phyloP scores from a whole-genome alignment of 2,329 filamentous ascomycete species.

The Elsinoe batatas region DNA sequence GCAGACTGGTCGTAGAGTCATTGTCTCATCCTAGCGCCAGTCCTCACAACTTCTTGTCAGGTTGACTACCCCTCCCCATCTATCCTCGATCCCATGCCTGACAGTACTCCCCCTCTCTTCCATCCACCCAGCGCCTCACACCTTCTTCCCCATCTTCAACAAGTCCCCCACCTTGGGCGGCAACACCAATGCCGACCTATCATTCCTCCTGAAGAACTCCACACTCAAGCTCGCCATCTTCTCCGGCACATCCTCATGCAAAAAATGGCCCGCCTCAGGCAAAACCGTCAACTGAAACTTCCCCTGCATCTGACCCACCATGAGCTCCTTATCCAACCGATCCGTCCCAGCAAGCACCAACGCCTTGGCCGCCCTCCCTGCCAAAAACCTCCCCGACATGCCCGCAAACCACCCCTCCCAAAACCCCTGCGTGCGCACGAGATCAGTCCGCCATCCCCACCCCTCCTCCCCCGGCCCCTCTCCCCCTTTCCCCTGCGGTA shows the following conservation, averaged over 20 bases:
- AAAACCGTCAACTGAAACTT: conserved; percentile 96
- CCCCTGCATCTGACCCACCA: conserved; percentile 95
- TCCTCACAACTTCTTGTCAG: background rate
- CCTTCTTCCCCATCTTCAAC: conserved; percentile 41
- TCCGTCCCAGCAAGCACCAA: conserved; percentile 82
- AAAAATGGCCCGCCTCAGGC: conserved; percentile 89
- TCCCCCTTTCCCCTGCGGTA: background rate
- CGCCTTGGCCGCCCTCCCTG: conserved; percentile 71
- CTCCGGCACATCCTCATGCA: conserved; percentile 89
- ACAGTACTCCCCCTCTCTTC: too few species aligned
- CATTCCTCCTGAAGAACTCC: conserved; percentile 88
- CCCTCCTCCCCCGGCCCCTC: conserved; percentile 35
- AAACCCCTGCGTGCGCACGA: conserved; percentile 73
- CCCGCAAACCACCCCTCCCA: conserved; percentile 93
- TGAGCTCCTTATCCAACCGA: conserved; percentile 79
- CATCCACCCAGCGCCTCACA: conserved; percentile 24
- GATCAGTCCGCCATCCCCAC: conserved; percentile 67
- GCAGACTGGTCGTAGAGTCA: too few species aligned
- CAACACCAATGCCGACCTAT: conserved; percentile 71
- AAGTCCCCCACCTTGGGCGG: conserved; percentile 71
- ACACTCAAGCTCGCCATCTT: conserved; percentile 77
- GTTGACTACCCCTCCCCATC: background rate
- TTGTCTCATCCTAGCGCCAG: too few species aligned
- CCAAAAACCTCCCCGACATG: conserved; percentile 78
- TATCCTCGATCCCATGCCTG: too few species aligned